phyloP scores from a whole-genome alignment of 768 basidiomycete species.

The Neoboletus magnificus region DNA sequence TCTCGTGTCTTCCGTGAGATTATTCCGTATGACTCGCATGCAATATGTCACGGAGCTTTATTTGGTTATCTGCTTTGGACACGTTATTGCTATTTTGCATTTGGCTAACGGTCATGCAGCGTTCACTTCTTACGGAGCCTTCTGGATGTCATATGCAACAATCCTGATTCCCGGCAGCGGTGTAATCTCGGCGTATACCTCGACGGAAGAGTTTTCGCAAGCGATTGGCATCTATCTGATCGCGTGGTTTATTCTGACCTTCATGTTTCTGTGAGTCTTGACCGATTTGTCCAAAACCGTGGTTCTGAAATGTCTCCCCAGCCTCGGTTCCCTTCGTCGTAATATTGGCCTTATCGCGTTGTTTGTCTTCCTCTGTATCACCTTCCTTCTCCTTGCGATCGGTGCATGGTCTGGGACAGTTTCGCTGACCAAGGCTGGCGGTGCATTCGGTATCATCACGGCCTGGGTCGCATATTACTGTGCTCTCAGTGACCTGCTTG shows the following conservation, averaged over 20 bases:
- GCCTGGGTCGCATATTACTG: conserved; percentile 47
- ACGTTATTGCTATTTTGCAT: background rate
- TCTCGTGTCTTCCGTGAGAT: background rate
- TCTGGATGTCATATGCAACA: conserved; percentile 82
- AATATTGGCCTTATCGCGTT: conserved; percentile 48
- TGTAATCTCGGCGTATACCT: conserved; percentile 49
- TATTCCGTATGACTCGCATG: background rate
- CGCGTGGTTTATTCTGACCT: conserved; percentile 71
- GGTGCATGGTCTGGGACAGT: conserved; percentile 34
- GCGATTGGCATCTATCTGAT: conserved; percentile 75
- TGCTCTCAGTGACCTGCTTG: conserved; percentile 42
- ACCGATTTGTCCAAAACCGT: background rate
- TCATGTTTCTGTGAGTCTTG: conserved; percentile 56
- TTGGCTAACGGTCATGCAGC: conserved; percentile 38
- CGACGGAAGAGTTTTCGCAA: conserved; percentile 39
- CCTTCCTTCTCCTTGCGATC: conserved; percentile 46
- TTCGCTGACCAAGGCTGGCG: conserved; percentile 37
- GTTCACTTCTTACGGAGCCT: conserved; percentile 80
- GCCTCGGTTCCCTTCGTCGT: conserved; percentile 48
- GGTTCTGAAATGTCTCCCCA: conserved; percentile 15
- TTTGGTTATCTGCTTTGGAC: background rate
- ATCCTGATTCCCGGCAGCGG: conserved; percentile 72
- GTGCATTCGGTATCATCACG: conserved; percentile 44
- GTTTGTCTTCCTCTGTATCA: conserved; percentile 51
- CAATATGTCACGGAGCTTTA: background rate